These are phyloP conservation scores for Fusarium sacchari DNA, from an alignment of 2,329 filamentous ascomycete genomes.

Conservation along the genomic window DNA sequence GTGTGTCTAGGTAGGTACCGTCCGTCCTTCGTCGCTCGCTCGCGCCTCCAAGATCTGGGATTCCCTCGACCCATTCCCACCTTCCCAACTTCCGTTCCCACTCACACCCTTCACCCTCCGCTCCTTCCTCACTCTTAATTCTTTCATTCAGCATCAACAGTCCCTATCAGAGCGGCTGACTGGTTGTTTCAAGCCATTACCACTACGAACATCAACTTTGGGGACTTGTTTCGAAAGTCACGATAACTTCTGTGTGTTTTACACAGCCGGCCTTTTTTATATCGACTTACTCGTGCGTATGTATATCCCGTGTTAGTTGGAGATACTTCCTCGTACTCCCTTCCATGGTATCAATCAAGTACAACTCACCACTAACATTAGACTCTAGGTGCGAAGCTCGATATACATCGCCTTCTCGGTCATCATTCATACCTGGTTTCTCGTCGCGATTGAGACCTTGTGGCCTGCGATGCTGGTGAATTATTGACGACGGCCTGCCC, in stretches of 20 bases:
- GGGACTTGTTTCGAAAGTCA: constrained; percentile 1
- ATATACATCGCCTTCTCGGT: neutral
- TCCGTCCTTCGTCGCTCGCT: constrained; percentile 26
- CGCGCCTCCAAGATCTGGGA: constrained; percentile 44
- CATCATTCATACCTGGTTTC: constrained; percentile 2
- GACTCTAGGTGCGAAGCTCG: constrained; percentile 10
- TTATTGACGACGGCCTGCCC: constrained; percentile 40
- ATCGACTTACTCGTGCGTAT: constrained; percentile 27
- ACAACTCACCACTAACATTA: constrained; percentile 25
- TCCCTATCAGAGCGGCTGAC: constrained; percentile 33
- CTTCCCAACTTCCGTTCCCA: constrained; percentile 43
- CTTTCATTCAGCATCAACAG: constrained; percentile 33
- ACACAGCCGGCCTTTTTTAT: constrained; percentile 11
- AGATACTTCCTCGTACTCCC: constrained; percentile 29
- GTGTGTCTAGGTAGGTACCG: constrained; percentile 34
- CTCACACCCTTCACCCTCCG: constrained; percentile 41
- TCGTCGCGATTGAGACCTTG: constrained; percentile 30
- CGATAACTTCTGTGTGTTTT: constrained; percentile 2
- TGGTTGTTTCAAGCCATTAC: constrained; percentile 26
- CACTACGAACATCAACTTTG: constrained; percentile 18
- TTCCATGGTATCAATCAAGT: constrained; percentile 14
- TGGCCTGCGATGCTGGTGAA: constrained; percentile 41
- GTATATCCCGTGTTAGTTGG: constrained; percentile 43
- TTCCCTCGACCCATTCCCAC: constrained; percentile 45
- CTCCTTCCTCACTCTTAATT: constrained; percentile 41